phyloP scores from a whole-genome alignment of 257 asterid genomes.

The Solanum dulcamara region DNA sequence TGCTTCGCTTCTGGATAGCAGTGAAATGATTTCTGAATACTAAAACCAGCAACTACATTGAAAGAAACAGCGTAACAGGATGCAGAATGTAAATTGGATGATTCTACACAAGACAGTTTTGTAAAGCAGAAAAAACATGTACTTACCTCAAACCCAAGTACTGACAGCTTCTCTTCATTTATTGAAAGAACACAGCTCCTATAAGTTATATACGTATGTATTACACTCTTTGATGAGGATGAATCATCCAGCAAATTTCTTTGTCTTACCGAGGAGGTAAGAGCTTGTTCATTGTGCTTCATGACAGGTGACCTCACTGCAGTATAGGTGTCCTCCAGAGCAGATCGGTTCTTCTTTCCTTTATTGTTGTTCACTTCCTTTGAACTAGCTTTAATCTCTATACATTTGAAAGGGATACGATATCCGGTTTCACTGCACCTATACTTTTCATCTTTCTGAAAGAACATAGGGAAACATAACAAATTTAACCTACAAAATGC shows the following conservation, averaged over 20 bases:
- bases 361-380: conserved; percentile 28
- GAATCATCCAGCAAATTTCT: conserved; percentile 47
- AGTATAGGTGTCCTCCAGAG: conserved; percentile 29
- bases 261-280: conserved; percentile 17
- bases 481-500: background rate
- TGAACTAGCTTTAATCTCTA: conserved; percentile 27
- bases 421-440: conserved; percentile 94
- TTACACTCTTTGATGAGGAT: conserved; percentile 29
- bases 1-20: background rate
- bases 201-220: conserved; percentile 47
- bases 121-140: background rate
- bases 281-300: conserved; percentile 10
- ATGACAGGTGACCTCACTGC: conserved; percentile 9
- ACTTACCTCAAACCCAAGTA: conserved; percentile 83
- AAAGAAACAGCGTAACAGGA: background rate
- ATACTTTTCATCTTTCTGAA: conserved; percentile 66
- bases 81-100: background rate
- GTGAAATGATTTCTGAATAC: background rate
- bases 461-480: background rate
- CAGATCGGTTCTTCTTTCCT: conserved; percentile 36
- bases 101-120: background rate
- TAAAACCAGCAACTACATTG: background rate
- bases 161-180: conserved; percentile 75
- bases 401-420: conserved; percentile 86
- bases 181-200: conserved; percentile 94